Conservation (phyloP, 2,329 filamentous ascomycete species). For the Xylariaceae sp. region DNA sequence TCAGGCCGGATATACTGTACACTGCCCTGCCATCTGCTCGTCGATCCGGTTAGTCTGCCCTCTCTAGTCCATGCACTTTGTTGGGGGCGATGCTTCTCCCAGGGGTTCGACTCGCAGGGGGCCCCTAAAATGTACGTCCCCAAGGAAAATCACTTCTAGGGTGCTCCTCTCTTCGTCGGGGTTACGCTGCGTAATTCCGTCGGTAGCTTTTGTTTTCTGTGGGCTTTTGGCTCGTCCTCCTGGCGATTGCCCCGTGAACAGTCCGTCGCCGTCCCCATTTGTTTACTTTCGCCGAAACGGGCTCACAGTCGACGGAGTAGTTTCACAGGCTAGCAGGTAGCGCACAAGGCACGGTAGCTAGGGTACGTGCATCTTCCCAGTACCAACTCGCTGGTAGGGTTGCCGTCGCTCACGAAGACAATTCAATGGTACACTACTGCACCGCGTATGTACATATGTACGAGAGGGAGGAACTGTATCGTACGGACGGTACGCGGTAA, state of each 20-base stretch:
- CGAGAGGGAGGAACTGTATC: neutral
- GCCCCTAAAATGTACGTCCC: neutral
- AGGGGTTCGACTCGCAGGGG: neutral
- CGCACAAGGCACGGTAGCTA: neutral
- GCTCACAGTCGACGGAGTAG: too few relatives aligned
- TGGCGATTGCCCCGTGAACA: too few relatives aligned
- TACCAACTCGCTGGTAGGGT: neutral
- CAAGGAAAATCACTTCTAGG: neutral
- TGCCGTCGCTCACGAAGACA: neutral
- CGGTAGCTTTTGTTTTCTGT: too few relatives aligned
- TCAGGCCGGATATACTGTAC: neutral
- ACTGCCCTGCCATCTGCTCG: too few relatives aligned
- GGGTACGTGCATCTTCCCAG: neutral
- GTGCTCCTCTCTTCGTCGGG: too few relatives aligned
- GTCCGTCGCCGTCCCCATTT: too few relatives aligned
- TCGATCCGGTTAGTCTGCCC: too few relatives aligned
- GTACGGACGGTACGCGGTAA: too few relatives aligned
- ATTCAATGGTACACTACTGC: neutral
- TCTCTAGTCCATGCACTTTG: neutral
- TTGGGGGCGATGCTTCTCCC: neutral
- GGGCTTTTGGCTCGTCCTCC: too few relatives aligned
- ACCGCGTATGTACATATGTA: neutral
- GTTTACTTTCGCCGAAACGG: too few relatives aligned
- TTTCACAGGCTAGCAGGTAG: neutral
- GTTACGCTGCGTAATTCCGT: too few relatives aligned